phyloP scores from a whole-genome alignment of 805 yeast genomes.

The Pichia nakasei region DNA sequence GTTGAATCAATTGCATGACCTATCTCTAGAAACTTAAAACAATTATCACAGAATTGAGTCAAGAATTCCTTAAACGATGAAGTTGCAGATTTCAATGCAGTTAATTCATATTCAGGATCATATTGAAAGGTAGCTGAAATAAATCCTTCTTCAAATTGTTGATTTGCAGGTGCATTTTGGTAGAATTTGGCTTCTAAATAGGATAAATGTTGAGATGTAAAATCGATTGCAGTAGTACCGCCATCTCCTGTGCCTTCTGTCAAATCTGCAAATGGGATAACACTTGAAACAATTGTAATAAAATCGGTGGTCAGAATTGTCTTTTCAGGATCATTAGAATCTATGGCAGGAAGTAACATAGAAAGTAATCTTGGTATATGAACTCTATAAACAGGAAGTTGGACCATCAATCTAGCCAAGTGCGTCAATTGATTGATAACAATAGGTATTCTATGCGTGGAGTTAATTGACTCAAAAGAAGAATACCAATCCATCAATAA shows the following conservation, averaged over 20 bases:
- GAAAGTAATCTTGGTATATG: slow-evolving; percentile 71
- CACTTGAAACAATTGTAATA: slow-evolving; percentile 60
- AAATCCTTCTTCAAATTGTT: slow-evolving; percentile 14
- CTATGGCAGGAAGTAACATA: slow-evolving; percentile 71
- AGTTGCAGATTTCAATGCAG: slow-evolving; percentile 65
- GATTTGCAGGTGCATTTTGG: slow-evolving; percentile 20
- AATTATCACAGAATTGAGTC: slow-evolving; percentile 43
- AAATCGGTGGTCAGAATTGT: slow-evolving; percentile 61
- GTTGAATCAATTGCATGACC: slow-evolving; percentile 51
- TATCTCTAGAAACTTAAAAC: slow-evolving; percentile 59
- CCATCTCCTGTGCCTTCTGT: slow-evolving; percentile 35
- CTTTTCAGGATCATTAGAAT: slow-evolving; percentile 74
- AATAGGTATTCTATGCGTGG: slow-evolving; percentile 71
- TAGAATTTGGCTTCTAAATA: slow-evolving; percentile 39
- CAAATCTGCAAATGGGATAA: slow-evolving; percentile 63
- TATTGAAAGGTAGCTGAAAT: slow-evolving; percentile 26
- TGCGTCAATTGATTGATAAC: slow-evolving; percentile 62
- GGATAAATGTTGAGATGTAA: slow-evolving; percentile 57
- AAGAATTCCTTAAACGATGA: slow-evolving; percentile 57
- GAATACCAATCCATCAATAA: slow-evolving; percentile 68
- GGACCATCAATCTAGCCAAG: slow-evolving; percentile 57
- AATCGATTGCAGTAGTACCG: slow-evolving; percentile 36
- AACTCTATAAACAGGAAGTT: slow-evolving; percentile 54
- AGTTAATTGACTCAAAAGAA: slow-evolving; percentile 53
- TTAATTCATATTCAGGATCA: slow-evolving; percentile 38